Percentiles rank a stretch among this genome's conserved stretches.
Evolutionary conservation across 2,329 filamentous ascomycete genomes (phyloP).

Genomic region (Xylariaceae sp.): DNA sequence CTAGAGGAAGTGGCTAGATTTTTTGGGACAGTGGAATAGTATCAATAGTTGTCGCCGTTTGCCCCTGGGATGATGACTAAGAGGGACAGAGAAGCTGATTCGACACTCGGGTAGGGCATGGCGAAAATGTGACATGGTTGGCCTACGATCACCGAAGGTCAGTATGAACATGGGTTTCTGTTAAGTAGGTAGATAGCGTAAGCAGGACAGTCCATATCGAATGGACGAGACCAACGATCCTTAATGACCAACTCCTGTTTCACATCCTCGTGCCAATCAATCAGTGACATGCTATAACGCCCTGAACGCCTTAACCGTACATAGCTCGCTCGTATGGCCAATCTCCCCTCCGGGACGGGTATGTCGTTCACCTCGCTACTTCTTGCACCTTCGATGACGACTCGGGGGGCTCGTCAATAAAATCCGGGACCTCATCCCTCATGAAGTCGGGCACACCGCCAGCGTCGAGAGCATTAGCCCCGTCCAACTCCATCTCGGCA

Average conservation of each 20-base stretch:
- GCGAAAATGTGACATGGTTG: neutral
- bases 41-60: neutral
- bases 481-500: conserved; percentile 86
- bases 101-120: neutral
- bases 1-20: conserved; percentile 73
- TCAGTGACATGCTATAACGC: conserved; percentile 19
- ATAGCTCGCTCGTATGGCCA: neutral
- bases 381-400: conserved; percentile 73
- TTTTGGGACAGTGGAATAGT: conserved; percentile 59
- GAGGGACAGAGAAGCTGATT: neutral
- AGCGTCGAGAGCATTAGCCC: conserved; percentile 46
- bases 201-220: neutral
- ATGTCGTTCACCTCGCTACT: conserved; percentile 49
- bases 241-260: conserved; percentile 9
- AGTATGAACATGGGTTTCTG: conserved; percentile 1
- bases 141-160: neutral
- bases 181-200: conserved; percentile 10
- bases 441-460: conserved; percentile 73
- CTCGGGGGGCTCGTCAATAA: conserved; percentile 86
- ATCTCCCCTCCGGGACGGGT: conserved; percentile 10
- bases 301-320: conserved; percentile 12
- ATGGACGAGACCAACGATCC: conserved; percentile 5
- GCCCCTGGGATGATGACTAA: neutral
- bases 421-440: conserved; percentile 83
- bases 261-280: conserved; percentile 1